Conservation (phyloP, 106 monocot species). For the Phalaenopsis equestris region DNA sequence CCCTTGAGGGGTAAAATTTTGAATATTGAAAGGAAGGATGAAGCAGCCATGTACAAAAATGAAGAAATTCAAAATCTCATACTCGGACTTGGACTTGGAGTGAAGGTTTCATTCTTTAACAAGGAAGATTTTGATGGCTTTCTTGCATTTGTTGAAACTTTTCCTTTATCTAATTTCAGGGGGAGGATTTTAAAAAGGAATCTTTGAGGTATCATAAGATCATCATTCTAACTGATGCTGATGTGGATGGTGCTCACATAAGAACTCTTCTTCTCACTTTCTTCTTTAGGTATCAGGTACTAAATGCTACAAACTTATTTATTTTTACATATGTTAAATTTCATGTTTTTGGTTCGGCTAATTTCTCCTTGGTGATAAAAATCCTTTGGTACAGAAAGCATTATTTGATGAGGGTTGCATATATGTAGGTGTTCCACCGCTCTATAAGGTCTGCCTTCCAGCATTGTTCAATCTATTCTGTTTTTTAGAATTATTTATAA, state of each 20-base stretch:
- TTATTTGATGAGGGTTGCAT: constrained; percentile 98
- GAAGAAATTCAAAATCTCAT: constrained; percentile 99
- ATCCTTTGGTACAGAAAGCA: constrained; percentile 55
- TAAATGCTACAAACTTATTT: neutral
- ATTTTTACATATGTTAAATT: neutral
- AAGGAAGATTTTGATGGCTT: neutral
- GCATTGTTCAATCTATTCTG: neutral
- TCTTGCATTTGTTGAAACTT: neutral
- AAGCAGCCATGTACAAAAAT: constrained; percentile 98
- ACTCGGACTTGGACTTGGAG: constrained; percentile 95
- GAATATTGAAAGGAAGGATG: constrained; percentile 94
- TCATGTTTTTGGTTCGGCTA: neutral
- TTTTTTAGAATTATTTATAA: neutral
- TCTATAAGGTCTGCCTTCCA: constrained; percentile 49
- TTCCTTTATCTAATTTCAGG: constrained; percentile 46
- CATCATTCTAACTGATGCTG: constrained; percentile 98
- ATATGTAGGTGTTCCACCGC: constrained; percentile 94
- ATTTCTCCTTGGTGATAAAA: neutral
- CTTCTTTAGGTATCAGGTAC: constrained; percentile 99
- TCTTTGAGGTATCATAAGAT: constrained; percentile 94
- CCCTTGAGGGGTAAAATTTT: constrained; percentile 96
- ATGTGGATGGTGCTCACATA: constrained; percentile 99
- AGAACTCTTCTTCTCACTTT: constrained; percentile 95
- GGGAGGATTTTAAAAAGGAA: constrained; percentile 93
- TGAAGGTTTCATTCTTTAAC: constrained; percentile 50